Percentiles rank a stretch among this genome's conserved stretches.
Evolutionary conservation across 345 rosid genomes (phyloP).

Genomic region (Tarenaya hassleriana): DNA sequence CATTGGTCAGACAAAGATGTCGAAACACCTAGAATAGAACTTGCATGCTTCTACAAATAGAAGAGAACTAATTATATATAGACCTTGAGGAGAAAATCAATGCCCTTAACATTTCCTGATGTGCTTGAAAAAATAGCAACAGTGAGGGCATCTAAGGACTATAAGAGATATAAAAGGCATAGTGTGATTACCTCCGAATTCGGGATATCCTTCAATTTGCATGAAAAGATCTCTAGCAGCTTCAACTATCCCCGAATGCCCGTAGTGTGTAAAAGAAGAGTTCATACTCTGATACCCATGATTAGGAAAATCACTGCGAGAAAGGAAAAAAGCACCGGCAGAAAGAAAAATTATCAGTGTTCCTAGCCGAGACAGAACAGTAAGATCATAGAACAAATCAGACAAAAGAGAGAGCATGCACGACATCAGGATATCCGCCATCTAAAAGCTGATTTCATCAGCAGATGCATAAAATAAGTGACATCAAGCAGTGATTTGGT

Average conservation of each 20-base stretch:
- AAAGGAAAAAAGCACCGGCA: slow-evolving; percentile 1
- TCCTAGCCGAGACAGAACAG: not conserved
- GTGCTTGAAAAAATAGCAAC: not conserved
- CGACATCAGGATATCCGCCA: slow-evolving; percentile 5
- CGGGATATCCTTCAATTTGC: slow-evolving; percentile 70
- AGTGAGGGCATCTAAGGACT: not conserved
- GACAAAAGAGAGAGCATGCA: slow-evolving; percentile 13
- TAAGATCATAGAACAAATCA: slow-evolving; percentile 3
- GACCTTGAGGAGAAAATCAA: no score
- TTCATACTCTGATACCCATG: slow-evolving; percentile 35
- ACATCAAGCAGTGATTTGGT: not conserved
- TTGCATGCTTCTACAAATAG: no score
- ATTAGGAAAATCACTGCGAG: slow-evolving; percentile 31
- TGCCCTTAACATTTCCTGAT: no score
- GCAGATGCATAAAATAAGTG: not conserved
- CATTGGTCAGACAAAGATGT: slow-evolving; percentile 10
- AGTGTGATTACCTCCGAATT: slow-evolving; percentile 33
- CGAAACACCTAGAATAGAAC: not conserved
- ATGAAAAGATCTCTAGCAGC: slow-evolving; percentile 76
- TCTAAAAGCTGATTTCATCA: not conserved
- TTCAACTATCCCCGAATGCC: slow-evolving; percentile 75
- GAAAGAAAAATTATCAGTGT: not conserved
- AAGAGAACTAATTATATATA: no score
- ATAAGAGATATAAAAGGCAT: slow-evolving; percentile 3
- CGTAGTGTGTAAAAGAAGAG: slow-evolving; percentile 65